A percentile compares a stretch with the other conserved stretches of the same genome.
Evolutionary conservation across 2,329 filamentous ascomycete genomes (phyloP).

Genomic region (Aspergillus tubingensis): DNA sequence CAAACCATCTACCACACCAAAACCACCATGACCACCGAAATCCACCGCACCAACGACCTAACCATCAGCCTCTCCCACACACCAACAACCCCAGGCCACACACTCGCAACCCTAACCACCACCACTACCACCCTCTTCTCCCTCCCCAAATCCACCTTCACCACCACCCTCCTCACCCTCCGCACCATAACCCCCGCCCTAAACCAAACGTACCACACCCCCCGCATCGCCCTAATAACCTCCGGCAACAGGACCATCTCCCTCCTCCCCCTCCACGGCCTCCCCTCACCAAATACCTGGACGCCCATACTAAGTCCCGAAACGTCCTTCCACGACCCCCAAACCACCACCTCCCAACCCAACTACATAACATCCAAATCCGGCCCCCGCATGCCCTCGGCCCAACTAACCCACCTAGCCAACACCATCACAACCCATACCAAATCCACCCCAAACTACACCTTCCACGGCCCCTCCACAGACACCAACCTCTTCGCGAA

Average conservation of each 20-base stretch:
- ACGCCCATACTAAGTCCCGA: background rate
- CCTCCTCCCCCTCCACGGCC: slow-evolving; percentile 6
- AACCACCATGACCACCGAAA: background rate
- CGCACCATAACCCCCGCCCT: background rate
- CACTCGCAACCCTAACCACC: slow-evolving; percentile 2
- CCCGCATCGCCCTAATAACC: slow-evolving; percentile 4
- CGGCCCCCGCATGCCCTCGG: background rate
- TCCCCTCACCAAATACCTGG: background rate
- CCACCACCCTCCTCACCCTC: background rate
- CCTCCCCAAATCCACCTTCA: background rate
- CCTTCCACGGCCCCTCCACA: background rate
- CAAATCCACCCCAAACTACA: background rate
- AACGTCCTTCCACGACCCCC: background rate
- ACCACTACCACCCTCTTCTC: background rate
- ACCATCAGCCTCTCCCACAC: background rate
- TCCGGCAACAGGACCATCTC: background rate
- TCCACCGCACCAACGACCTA: background rate
- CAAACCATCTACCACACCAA: background rate
- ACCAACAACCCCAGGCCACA: slow-evolving; percentile 5
- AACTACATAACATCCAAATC: slow-evolving; percentile 6
- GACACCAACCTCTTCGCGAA: slow-evolving; percentile 4
- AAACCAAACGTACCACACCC: background rate
- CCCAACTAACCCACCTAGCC: background rate
- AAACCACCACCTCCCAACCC: too few relatives aligned
- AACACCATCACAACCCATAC: background rate